Evolutionary conservation across 257 asterid species (phyloP).

Genomic region (Forsythia viridissima): DNA sequence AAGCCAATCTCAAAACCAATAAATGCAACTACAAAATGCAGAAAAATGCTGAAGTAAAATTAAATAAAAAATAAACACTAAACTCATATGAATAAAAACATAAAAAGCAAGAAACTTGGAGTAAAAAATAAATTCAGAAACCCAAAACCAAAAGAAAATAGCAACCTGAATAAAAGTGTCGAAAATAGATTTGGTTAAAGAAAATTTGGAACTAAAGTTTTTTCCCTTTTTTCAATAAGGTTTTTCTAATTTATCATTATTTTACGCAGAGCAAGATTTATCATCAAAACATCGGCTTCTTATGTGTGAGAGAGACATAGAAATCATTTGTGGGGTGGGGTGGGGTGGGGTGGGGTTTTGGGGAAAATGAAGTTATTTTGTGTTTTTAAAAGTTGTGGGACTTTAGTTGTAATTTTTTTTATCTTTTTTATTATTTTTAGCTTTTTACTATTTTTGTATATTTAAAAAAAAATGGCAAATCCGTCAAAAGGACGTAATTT

Average conservation of each 20-base stretch:
- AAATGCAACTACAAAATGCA: not conserved
- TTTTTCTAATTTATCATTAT: not conserved
- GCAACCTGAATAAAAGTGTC: slow-evolving; percentile 19
- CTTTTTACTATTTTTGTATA: no score
- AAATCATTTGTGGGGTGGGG: no score
- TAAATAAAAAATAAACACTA: not conserved
- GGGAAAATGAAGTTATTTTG: no score
- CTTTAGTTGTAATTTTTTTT: no score
- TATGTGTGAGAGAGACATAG: not conserved
- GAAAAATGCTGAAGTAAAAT: not conserved
- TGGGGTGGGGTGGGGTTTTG: no score
- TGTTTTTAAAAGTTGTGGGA: no score
- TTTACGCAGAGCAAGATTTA: not conserved
- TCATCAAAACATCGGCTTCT: slow-evolving; percentile 11
- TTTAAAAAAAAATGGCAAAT: no score
- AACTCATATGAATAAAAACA: not conserved
- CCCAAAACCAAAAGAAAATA: slow-evolving; percentile 9
- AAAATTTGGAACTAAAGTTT: not conserved
- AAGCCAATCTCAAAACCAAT: not conserved
- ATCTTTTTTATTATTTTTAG: no score
- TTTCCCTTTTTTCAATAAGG: not conserved
- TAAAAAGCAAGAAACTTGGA: not conserved
- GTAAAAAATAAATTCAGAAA: slow-evolving; percentile 8
- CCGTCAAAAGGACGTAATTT: no score
- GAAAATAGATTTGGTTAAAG: slow-evolving; percentile 31